phyloP scores from a whole-genome alignment of 192 early-diverging fungal genomes.

The Backusella parvicylindrica region DNA sequence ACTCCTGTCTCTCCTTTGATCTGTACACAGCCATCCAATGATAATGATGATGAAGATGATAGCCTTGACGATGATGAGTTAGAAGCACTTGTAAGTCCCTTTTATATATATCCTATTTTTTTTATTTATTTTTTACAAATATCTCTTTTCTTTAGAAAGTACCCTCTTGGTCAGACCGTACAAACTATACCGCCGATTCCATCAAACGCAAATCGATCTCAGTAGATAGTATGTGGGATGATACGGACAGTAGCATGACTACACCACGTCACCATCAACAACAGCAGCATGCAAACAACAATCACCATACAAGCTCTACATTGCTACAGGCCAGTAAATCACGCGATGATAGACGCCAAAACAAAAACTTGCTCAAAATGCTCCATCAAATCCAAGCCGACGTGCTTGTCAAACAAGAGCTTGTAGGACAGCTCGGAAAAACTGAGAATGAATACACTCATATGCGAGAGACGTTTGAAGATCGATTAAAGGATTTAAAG shows the following conservation, averaged over 20 bases:
- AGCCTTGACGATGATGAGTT: conserved; percentile 17
- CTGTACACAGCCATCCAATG: background rate
- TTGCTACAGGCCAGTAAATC: background rate
- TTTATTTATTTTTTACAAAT: background rate
- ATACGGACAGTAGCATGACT: conserved; percentile 19
- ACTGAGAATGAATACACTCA: conserved; percentile 46
- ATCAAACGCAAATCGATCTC: conserved; percentile 23
- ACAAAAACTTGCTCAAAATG: conserved; percentile 33
- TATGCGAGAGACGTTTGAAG: conserved; percentile 62
- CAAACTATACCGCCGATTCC: background rate
- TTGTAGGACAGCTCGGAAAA: conserved; percentile 49
- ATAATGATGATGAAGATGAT: background rate
- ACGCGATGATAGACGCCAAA: background rate
- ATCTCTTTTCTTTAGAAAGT: conserved; percentile 14
- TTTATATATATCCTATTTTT: background rate
- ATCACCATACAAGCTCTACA: background rate
- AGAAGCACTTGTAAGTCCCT: conserved; percentile 26
- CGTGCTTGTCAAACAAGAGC: conserved; percentile 48
- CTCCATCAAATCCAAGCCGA: conserved; percentile 55
- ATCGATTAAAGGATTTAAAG: conserved; percentile 57
- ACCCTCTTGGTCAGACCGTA: conserved; percentile 30
- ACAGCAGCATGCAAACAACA: background rate
- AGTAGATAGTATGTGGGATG: conserved; percentile 16
- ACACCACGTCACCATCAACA: background rate
- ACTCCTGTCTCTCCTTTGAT: background rate